phyloP scores from a whole-genome alignment of 1,284 basidiomycete genomes.

The Ganoderma meredithae region DNA sequence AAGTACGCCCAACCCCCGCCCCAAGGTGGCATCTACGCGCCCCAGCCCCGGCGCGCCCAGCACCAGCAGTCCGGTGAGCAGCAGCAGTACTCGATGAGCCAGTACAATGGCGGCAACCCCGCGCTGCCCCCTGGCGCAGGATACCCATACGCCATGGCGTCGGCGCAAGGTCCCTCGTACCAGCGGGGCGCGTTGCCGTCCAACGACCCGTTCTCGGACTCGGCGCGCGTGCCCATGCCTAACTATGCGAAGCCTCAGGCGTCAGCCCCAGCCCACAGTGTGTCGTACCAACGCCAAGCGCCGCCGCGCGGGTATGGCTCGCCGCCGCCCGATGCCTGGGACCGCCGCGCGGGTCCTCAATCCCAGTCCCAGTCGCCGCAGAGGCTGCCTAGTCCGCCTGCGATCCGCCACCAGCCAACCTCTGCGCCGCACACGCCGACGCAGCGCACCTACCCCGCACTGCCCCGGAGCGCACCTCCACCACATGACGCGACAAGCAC shows the following conservation, averaged over 20 bases:
- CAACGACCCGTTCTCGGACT: slow-evolving; percentile 28
- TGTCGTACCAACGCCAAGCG: slow-evolving; percentile 29
- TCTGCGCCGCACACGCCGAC: slow-evolving; percentile 7
- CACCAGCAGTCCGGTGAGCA: slow-evolving; percentile 22
- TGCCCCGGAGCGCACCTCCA: slow-evolving; percentile 3
- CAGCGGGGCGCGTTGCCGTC: slow-evolving; percentile 10
- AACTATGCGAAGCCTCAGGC: neutral
- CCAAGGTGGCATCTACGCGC: slow-evolving; percentile 31
- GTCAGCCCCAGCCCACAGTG: slow-evolving; percentile 9
- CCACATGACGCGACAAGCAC: slow-evolving; percentile 15
- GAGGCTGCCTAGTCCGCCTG: slow-evolving; percentile 8
- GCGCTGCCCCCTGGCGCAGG: slow-evolving; percentile 29
- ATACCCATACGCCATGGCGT: slow-evolving; percentile 22
- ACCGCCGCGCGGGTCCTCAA: slow-evolving; percentile 7
- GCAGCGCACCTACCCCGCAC: neutral
- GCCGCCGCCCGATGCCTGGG: slow-evolving; percentile 26
- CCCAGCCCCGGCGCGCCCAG: slow-evolving; percentile 46
- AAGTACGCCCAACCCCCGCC: slow-evolving; percentile 35
- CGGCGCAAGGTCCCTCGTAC: slow-evolving; percentile 14
- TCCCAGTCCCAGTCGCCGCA: slow-evolving; percentile 10
- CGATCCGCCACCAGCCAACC: slow-evolving; percentile 17
- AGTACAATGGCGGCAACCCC: slow-evolving; percentile 7
- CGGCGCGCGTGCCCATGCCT: slow-evolving; percentile 21
- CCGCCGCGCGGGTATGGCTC: slow-evolving; percentile 30
- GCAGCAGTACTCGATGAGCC: slow-evolving; percentile 25